Evolutionary conservation across 1,284 basidiomycete genomes (phyloP), one percentile per base, ranked within the genome.

Genomic region (Cerrena zonata): DNA sequence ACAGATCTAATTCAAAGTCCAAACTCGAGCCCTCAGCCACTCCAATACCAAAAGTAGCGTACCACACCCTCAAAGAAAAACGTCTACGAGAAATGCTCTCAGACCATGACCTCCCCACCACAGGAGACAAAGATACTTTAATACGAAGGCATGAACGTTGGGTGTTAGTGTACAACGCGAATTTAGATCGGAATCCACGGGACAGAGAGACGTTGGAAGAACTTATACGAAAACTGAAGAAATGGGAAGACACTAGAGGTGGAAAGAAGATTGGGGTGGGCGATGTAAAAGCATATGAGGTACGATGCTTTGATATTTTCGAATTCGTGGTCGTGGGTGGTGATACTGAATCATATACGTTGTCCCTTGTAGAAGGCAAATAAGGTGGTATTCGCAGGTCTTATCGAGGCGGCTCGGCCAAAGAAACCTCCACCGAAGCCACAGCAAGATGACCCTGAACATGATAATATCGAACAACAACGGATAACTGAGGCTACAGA

Each of bases 121-220:
- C 60, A 12, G 86, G 86, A 10, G 79, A 82, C 57, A 73, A 77
- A 39, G 62, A 69, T 26, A 63, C 67, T 26, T 73, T 78, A 60
- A 73, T 78, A 50, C 70, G 73, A 44, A 74, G 86, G 49, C 85
- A 88, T 65, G 71, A 77, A 61, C 74, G 85, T 56, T 89, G 83
- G 82, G 73, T 85, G 0, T 77, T 79, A 60, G 58, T 84, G 37
- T 83, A 76, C 59, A 89, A 89, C 54, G 78, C 84, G 19, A 89
- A 88, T 61, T 68, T 86, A 7, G 86, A 89, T 64, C 76, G 76
- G 53, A 69, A 71, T n/a, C 50, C 59, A 1, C 50, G 58, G 18
- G 68, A 74, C 42, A 74, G 83, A 24, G 78, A 75, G 60, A 69
- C 70, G n/a, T 59, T 69, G 40, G 55, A 63, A 1, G 75, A 78